Conservation (phyloP, 345 rosid genomes). For the Boechera retrofracta region DNA sequence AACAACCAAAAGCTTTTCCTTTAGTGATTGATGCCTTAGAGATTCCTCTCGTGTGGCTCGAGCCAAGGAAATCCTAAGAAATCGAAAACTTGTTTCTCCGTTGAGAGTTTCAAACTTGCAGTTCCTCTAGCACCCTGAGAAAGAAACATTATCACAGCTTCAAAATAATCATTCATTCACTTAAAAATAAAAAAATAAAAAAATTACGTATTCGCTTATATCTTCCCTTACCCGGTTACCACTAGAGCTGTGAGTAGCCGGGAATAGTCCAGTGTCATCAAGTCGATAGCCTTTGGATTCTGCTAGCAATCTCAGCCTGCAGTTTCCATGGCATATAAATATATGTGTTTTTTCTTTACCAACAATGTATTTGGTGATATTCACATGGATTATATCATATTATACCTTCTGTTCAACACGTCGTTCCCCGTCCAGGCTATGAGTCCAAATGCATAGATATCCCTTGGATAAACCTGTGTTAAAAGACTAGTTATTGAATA, state of each 20-base stretch:
- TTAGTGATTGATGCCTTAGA: constrained; percentile 40
- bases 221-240: constrained; percentile 66
- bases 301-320: constrained; percentile 89
- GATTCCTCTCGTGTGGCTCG: constrained; percentile 84
- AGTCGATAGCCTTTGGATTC: constrained; percentile 88
- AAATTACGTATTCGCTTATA: neutral
- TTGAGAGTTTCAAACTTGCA: constrained; percentile 61
- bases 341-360: constrained; percentile 12
- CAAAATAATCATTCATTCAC: neutral
- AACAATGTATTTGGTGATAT: neutral
- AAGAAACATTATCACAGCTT: neutral
- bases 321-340: constrained; percentile 19
- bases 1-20: neutral
- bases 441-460: constrained; percentile 85
- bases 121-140: constrained; percentile 72
- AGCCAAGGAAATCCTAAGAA: constrained; percentile 87
- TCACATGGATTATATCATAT: neutral
- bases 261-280: constrained; percentile 91
- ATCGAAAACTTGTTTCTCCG: constrained; percentile 80
- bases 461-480: constrained; percentile 87
- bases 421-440: constrained; percentile 98
- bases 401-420: constrained; percentile 84
- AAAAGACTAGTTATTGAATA: neutral
- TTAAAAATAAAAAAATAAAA: neutral
- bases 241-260: constrained; percentile 77